Conservation (phyloP, 305 asterid species). For the Striga hermonthica region DNA sequence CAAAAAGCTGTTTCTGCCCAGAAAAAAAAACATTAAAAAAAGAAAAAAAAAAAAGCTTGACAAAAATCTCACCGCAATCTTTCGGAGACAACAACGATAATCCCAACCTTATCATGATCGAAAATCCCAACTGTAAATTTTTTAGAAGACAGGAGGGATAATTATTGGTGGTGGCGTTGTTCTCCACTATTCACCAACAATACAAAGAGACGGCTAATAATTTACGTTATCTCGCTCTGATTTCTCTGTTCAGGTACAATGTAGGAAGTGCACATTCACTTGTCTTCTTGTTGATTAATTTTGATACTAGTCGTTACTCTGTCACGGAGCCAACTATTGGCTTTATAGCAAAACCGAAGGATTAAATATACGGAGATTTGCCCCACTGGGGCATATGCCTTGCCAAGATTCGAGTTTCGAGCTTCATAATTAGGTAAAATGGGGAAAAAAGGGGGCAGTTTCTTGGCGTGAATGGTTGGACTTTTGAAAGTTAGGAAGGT, state of each 20-base stretch:
- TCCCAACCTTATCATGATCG: neutral
- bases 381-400: conserved; percentile 17
- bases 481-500: conserved; percentile 31
- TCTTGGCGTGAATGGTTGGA: conserved; percentile 42
- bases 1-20: no score
- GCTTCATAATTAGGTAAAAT: conserved; percentile 15
- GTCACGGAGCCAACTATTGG: no score
- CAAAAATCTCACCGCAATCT: conserved; percentile 22
- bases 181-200: conserved; percentile 33
- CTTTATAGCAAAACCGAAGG: no score
- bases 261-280: conserved; percentile 21
- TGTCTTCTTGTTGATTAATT: neutral
- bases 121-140: neutral
- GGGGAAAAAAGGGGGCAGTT: conserved; percentile 11
- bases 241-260: conserved; percentile 25
- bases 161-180: conserved; percentile 34
- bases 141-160: conserved; percentile 26
- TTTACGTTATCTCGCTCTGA: conserved; percentile 20
- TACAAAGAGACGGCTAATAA: conserved; percentile 25
- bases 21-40: conserved; percentile 2
- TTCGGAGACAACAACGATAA: neutral
- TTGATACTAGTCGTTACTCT: no score
- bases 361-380: conserved; percentile 12
- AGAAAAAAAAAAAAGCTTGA: conserved; percentile 31
- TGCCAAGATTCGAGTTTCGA: conserved; percentile 26